These are phyloP conservation scores for Oemleria cerasiformis DNA, from an alignment of 306 rosid genomes.

Conservation along the genomic window DNA sequence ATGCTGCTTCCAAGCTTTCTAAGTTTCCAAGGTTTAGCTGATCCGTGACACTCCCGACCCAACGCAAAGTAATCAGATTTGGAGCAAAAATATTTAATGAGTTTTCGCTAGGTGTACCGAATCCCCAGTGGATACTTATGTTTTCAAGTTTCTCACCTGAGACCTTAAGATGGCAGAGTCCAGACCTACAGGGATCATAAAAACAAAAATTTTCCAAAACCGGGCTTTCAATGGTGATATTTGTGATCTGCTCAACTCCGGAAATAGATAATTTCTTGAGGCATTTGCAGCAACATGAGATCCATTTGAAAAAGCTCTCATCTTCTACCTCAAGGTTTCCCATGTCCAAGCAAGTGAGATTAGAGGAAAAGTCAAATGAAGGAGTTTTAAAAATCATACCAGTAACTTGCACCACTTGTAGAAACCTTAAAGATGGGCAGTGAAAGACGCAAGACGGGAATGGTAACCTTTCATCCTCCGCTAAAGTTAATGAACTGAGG, in stretches of 20 bases:
- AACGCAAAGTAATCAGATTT: not conserved
- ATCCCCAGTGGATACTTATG: not conserved
- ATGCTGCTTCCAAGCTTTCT: not conserved
- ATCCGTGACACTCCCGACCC: not conserved
- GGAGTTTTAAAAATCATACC: not conserved
- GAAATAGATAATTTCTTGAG: not conserved
- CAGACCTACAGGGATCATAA: too few species aligned
- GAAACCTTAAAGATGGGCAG: not conserved
- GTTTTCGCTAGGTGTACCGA: not conserved
- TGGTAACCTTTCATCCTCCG: not conserved
- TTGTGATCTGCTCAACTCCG: not conserved
- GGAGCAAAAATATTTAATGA: constrained; percentile 1
- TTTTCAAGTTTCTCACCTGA: constrained; percentile 2
- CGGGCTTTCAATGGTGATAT: not conserved
- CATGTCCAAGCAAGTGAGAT: not conserved
- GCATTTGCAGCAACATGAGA: not conserved
- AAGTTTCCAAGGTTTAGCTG: not conserved
- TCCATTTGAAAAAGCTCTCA: not conserved
- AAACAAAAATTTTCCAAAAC: not conserved
- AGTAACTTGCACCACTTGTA: not conserved
- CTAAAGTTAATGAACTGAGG: not conserved
- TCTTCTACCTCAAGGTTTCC: not conserved
- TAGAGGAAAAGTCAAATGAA: not conserved
- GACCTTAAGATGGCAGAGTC: not conserved
- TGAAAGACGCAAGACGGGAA: not conserved